Percentiles rank a stretch among this genome's conserved stretches.
phyloP scores from a whole-genome alignment of 2,329 filamentous ascomycete species.

The Lecanicillium sp. region DNA sequence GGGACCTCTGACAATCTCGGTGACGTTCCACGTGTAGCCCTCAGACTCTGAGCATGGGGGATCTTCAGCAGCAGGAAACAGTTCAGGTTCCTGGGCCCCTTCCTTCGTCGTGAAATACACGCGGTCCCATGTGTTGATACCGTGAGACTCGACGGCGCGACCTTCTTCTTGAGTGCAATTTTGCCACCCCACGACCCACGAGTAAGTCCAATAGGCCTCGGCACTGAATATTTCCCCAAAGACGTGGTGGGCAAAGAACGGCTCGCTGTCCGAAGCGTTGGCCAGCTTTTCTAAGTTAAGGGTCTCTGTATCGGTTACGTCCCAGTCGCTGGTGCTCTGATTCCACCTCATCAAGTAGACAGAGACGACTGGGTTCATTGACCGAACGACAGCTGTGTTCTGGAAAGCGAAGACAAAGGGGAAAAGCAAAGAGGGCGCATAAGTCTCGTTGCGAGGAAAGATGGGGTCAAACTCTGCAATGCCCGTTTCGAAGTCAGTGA shows the following conservation, averaged over 20 bases:
- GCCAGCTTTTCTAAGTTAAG: not conserved
- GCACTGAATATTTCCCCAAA: not conserved
- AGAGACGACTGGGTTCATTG: too few relatives aligned
- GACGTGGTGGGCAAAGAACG: constrained; percentile 2
- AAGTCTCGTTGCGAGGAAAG: too few relatives aligned
- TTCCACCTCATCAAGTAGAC: too few relatives aligned
- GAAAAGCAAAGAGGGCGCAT: too few relatives aligned
- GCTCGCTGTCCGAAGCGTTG: constrained; percentile 4
- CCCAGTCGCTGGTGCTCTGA: too few relatives aligned
- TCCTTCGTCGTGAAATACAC: constrained; percentile 1
- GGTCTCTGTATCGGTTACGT: constrained; percentile 3
- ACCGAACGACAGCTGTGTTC: too few relatives aligned
- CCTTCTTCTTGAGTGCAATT: too few relatives aligned
- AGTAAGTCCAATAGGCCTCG: constrained; percentile 1
- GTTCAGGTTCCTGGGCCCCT: constrained; percentile 2
- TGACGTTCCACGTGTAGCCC: constrained; percentile 2
- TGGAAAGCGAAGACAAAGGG: too few relatives aligned
- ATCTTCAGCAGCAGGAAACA: not conserved
- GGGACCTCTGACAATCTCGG: constrained; percentile 1
- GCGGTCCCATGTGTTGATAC: not conserved
- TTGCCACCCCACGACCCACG: not conserved
- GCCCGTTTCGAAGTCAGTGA: too few relatives aligned
- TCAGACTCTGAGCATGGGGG: constrained; percentile 1
- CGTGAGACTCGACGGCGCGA: too few relatives aligned
- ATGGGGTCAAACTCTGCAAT: too few relatives aligned